Evolutionary conservation across 352 stramenopile genomes (phyloP).

Genomic region (Globisporangium viniferum): DNA sequence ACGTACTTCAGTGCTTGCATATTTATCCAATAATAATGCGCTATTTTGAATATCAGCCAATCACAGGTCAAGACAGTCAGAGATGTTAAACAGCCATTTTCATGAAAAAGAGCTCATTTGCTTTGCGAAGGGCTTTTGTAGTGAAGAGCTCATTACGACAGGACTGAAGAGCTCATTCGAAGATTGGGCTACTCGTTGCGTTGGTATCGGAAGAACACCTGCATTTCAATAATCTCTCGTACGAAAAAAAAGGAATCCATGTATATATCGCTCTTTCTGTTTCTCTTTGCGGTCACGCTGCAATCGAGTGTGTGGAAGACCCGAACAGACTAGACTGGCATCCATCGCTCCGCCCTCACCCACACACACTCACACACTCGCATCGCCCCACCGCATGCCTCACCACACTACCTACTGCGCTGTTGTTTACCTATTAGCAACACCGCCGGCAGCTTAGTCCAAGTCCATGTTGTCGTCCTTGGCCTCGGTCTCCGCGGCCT

Average conservation of each 20-base stretch:
- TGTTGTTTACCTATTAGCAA: not conserved
- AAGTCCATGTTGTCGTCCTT: conserved; percentile 87
- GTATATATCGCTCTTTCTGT: conserved; percentile 13
- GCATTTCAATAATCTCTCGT: not conserved
- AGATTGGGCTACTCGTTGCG: not conserved
- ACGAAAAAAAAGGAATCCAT: conserved; percentile 13
- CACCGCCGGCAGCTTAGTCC: conserved; percentile 42
- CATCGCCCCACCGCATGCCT: not conserved
- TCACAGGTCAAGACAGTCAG: too few relatives aligned
- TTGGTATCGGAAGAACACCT: not conserved
- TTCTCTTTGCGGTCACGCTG: not conserved
- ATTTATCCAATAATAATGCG: too few relatives aligned
- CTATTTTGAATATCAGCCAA: too few relatives aligned
- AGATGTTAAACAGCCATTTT: too few relatives aligned
- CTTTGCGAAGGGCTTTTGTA: too few relatives aligned
- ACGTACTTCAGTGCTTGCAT: too few relatives aligned
- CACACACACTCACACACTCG: not conserved
- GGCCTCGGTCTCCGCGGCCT: conserved; percentile 30
- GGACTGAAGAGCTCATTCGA: too few relatives aligned
- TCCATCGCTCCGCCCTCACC: not conserved
- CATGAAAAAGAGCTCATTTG: too few relatives aligned
- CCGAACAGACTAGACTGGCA: not conserved
- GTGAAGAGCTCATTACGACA: too few relatives aligned
- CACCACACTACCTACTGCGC: not conserved
- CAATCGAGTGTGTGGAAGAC: not conserved